Percentiles rank a stretch among this genome's conserved stretches.
phyloP scores from a whole-genome alignment of 2,329 filamentous ascomycete species.

The Colletotrichum sp. region DNA sequence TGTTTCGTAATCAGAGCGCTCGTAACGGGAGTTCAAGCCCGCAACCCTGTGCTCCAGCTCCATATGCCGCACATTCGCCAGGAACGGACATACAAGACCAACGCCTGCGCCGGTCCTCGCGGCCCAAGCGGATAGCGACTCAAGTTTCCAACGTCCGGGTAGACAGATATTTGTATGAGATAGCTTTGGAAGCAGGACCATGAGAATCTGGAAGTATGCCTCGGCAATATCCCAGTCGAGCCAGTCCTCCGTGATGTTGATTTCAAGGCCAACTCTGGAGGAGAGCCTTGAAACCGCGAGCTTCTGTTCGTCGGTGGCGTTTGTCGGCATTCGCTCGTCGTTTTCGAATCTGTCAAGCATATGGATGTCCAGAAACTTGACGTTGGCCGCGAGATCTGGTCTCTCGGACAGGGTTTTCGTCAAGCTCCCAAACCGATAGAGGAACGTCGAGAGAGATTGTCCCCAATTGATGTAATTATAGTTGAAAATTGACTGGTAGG shows the following conservation, averaged over 20 bases:
- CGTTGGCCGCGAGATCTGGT: neutral
- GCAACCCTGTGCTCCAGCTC: neutral
- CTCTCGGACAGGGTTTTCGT: neutral
- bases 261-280: neutral
- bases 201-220: neutral
- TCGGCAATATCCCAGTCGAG: neutral
- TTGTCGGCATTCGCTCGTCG: neutral
- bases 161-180: neutral
- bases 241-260: neutral
- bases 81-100: neutral
- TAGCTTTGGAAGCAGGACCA: neutral
- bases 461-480: neutral
- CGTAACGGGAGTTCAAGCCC: neutral
- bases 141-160: neutral
- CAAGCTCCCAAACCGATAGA: neutral
- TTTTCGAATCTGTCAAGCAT: neutral
- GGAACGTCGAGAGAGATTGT: neutral
- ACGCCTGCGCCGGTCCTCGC: neutral
- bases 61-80: neutral
- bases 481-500: neutral
- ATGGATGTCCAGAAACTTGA: neutral
- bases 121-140: neutral
- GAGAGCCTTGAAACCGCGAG: neutral
- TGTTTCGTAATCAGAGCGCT: neutral
- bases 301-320: neutral